Base-by-base conservation (phyloP, 441 rosid species). In the Gossypium davidsonii region DNA sequence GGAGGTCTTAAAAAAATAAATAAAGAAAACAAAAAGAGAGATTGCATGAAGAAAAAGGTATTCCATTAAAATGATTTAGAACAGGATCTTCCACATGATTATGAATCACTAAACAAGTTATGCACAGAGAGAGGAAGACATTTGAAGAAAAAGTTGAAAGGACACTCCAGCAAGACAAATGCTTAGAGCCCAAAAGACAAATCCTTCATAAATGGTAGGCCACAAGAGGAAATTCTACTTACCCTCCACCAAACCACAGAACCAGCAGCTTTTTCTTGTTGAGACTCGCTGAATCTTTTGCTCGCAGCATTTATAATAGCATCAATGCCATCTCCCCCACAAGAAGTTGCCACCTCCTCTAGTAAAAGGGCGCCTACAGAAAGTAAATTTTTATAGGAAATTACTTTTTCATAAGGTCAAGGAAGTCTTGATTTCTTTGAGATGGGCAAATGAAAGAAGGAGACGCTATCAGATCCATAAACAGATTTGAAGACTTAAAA, bases 171-270 rank as follows among this genome's bases (percentile, higher is more conserved):
- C 61, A 52, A 28, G 48, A 10, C 2, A 68, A 67, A 65, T 52
- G 28, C 55, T 68, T 53, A 9, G 44, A 67, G 15, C 31, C 37
- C 58, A 56, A 34, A 72, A 71, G 51, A 67, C 51, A n/a, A 63
- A 64, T 37, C 9, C 31, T 31, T 12, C 11, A 14, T 17, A 60
- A 62, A 56, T 37, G 15, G 18, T 51, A 70, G 53, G 70, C 49
- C 62, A 52, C 71, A 63, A 72, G 82, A 76, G 61, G 76, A 60
- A 67, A 7, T 18, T 71, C 17, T 49, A 76, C 94, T 82, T 82
- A 94, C 99, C 79, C 93, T 87, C 98, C 97, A 94, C 97, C 99
- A 94, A 78, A 76, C 76, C 57, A 79, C 70, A 75, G 97, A 89
- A 74, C 97, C 92, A 84, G 86, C 79, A 76, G 83, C 86, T 70